Evolutionary conservation across 257 asterid genomes (phyloP), one percentile per base, ranked within the genome.

Genomic region (Fraxinus anomala): DNA sequence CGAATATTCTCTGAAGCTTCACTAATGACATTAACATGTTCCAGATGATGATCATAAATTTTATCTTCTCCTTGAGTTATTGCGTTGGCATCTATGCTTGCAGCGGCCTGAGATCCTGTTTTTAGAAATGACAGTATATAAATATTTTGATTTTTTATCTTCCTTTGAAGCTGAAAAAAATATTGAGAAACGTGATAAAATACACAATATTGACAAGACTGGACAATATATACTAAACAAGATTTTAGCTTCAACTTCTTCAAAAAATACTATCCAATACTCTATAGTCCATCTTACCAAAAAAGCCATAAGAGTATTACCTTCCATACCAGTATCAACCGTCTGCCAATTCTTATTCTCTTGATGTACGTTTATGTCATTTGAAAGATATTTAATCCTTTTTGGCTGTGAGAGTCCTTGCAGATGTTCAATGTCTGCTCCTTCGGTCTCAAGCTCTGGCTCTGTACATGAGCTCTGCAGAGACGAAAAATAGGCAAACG

Each of bases 401-500:
- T 83, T 84, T 24, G 82, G 84, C 77, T 77, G 85, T 59, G 84
- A 73, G 73, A 75, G 72, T 73, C 82, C 85, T 33, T 70, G 79
- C 39, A 54, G 68, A 73, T 79, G 76, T 65, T 84, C 89, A 5
- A 24, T 54, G 66, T 83, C 89, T 28, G 87, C 88, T 63, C 83
- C 89, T 76, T 88, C 94, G 30, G 77, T 71, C 67, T 85, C 92
- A 26, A 80, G 80, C 51, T 84, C 96, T 24, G 97, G 95, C 83
- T 91, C 92, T 36, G 97, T 83, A 86, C 96, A 89, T 76, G 98
- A 94, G 83, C 99, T 94, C 97, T 94, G 87, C 82, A 80, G 74
- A 83, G 37, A 26, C 19, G 13, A 63, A 56, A 54, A 21, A 17
- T 13, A 14, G 28, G 66, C 24, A 56, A 56, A 56, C 6, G 1